Conservation (phyloP, 495 filamentous ascomycete species). For the Neurospora terricola region DNA sequence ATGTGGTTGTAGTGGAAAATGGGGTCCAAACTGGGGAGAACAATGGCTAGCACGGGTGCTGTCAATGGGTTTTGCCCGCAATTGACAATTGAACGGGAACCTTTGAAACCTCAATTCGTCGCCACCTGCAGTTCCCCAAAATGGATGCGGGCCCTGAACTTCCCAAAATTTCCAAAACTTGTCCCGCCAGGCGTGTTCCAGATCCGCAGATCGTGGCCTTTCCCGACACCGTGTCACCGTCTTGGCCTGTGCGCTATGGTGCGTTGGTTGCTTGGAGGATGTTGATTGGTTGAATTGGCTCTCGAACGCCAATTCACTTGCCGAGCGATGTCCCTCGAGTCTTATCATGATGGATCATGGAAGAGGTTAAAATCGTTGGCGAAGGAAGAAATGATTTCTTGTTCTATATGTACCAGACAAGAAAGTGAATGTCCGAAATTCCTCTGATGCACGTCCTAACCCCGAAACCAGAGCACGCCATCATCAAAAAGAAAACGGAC, state of each 20-base stretch:
- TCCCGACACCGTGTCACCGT: not conserved
- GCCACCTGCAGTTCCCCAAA: not conserved
- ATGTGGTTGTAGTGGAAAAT: not conserved
- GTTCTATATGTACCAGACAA: not conserved
- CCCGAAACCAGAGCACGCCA: not conserved
- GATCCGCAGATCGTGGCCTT: constrained; percentile 9
- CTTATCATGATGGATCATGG: not conserved
- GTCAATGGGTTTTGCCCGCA: not conserved
- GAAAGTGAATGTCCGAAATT: not conserved
- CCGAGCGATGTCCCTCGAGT: not conserved
- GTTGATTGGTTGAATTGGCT: not conserved
- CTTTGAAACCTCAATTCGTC: not conserved
- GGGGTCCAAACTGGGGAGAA: not conserved
- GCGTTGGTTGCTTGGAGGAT: not conserved
- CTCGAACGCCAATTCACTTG: not conserved
- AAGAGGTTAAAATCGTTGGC: not conserved
- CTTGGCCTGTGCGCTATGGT: not conserved
- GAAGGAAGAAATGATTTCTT: not conserved
- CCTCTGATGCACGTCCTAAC: not conserved
- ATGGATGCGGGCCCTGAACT: not conserved
- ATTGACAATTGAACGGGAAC: not conserved
- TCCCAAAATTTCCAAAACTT: constrained; percentile 3
- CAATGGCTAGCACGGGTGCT: not conserved
- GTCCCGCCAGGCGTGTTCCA: not conserved
- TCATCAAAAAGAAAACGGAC: not conserved